Evolutionary conservation across 176 grass and related monocot genomes (phyloP).

Genomic region (Phragmites australis): DNA sequence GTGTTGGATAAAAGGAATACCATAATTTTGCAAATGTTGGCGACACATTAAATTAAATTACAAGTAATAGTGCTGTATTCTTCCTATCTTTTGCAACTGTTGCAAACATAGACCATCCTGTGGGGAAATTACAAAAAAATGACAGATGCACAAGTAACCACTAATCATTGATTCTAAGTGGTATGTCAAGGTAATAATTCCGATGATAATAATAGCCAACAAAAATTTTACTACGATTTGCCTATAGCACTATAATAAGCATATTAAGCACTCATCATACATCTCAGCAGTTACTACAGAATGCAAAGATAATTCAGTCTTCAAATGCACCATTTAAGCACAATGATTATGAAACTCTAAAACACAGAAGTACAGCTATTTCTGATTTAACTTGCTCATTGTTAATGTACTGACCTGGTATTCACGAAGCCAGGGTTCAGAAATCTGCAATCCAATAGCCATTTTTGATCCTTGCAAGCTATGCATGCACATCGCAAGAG

Average conservation of each 20-base stretch:
- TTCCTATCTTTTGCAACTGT: not conserved
- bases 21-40: not conserved
- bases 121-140: not conserved
- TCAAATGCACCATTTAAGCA: not conserved
- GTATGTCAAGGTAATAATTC: no score
- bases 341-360: not conserved
- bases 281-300: not conserved
- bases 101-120: not conserved
- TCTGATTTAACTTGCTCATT: not conserved
- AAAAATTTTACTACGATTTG: not conserved
- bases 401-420: constrained; percentile 69
- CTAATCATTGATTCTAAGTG: not conserved
- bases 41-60: not conserved
- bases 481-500: constrained; percentile 87
- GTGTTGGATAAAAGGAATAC: not conserved
- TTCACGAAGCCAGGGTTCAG: constrained; percentile 96
- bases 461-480: constrained; percentile 70
- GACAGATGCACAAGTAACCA: not conserved
- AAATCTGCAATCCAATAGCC: constrained; percentile 82
- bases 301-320: not conserved
- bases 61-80: not conserved
- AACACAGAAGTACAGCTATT: not conserved
- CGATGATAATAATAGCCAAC: not conserved
- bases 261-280: not conserved
- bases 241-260: no score